Base-by-base conservation (phyloP, 1,284 basidiomycete genomes). In the Wallemia mellicola region DNA sequence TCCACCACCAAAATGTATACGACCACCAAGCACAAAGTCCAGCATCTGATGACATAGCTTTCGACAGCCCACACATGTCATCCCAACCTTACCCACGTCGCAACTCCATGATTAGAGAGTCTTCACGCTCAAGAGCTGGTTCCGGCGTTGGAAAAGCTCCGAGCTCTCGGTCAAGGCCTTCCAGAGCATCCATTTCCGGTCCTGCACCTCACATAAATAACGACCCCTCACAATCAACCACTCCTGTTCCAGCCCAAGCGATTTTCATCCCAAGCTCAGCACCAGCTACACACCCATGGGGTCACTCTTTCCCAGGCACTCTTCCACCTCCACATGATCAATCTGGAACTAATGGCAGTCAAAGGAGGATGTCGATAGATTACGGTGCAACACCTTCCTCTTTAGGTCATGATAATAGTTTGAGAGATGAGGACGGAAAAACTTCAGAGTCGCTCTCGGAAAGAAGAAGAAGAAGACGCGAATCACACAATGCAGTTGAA, bases 401-500 rank as follows among this genome's bases (percentile, higher is more conserved):
- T 58, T 30, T 28, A 54, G 26, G 17, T 38, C 58, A 65, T 63
- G 61, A 61, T 62, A 48, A 48, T 22, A 48, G 38, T 22, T 48
- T 48, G n/a, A 48, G 38, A 48, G 38, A 28, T 19, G 28, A 32
- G 27, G 59, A 60, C 55, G 25, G 54, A 58, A 59, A 48, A 22
- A 17, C 38, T 5, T 11, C 14, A 5, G 64, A 61, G 28, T 68
- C 80, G 19, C 80, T 76, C 59, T 79, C 73, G 63, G 86, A 89
- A 71, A 87, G 87, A 68, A 73, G 85, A 14, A 71, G 83, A 9
- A 72, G 82, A 54, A 72, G 86, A 57, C 73, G 86, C 61, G 86
- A 89, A 70, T 82, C 80, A 3, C 87, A 91, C 68, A 91, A 91
- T 66, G 86, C 86, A 2, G 87, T 92, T 63, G 87, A 92, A 72